Evolutionary conservation across 192 early-diverging fungal species (phyloP).

Genomic region (Backusella australiensis): DNA sequence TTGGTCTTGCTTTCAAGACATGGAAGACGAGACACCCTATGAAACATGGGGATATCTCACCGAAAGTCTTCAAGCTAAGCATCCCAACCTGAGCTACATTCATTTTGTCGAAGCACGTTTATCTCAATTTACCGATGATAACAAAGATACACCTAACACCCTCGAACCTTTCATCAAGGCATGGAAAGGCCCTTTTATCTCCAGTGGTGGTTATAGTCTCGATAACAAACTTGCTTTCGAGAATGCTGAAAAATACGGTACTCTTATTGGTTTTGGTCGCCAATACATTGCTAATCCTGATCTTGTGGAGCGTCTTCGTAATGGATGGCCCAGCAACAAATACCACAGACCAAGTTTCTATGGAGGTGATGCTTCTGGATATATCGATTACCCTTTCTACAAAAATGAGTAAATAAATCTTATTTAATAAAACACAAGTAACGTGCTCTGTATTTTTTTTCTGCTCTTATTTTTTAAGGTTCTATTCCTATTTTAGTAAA

Average conservation of each 20-base stretch:
- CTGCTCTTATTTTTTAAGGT: not conserved
- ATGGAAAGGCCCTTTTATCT: constrained; percentile 11
- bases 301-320: constrained; percentile 21
- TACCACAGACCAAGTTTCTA: constrained; percentile 33
- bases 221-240: constrained; percentile 13
- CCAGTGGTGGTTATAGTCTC: constrained; percentile 21
- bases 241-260: constrained; percentile 11
- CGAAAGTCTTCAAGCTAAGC: constrained; percentile 16
- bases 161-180: constrained; percentile 3
- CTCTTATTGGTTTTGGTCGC: constrained; percentile 31
- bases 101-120: constrained; percentile 26
- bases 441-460: not conserved
- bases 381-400: constrained; percentile 30
- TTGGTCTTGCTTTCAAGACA: constrained; percentile 26
- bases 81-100: constrained; percentile 29
- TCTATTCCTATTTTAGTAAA: not conserved
- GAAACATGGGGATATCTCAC: constrained; percentile 28
- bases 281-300: constrained; percentile 40
- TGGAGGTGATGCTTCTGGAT: constrained; percentile 10
- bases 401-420: not conserved
- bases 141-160: not conserved
- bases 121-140: not conserved
- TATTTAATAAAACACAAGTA: not conserved
- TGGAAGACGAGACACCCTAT: constrained; percentile 20
- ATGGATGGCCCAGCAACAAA: constrained; percentile 22